These are phyloP conservation scores for Kodamaea suecica DNA, from an alignment of 1,139 yeast genomes.

Conservation along the genomic window DNA sequence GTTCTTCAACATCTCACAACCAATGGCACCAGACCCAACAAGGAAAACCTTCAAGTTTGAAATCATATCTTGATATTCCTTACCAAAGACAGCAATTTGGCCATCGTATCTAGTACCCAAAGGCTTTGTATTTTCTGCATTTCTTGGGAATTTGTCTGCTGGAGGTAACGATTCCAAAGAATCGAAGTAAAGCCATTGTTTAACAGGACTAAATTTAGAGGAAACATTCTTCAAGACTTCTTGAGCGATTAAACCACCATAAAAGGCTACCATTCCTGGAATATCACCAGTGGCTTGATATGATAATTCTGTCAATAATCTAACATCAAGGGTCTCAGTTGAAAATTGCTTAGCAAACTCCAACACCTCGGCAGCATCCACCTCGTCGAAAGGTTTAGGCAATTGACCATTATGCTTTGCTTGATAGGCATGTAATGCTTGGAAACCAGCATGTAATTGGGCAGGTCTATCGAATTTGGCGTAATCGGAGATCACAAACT, in stretches of 20 bases:
- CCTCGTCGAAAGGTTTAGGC: conserved; percentile 75
- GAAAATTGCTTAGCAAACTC: conserved; percentile 49
- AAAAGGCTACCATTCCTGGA: conserved; percentile 85
- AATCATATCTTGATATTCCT: conserved; percentile 65
- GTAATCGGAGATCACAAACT: conserved; percentile 75
- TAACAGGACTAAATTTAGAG: conserved; percentile 87
- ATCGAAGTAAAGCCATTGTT: conserved; percentile 90
- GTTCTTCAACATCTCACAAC: conserved; percentile 97
- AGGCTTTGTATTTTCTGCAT: conserved; percentile 71
- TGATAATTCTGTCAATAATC: conserved; percentile 67
- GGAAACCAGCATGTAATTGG: conserved; percentile 88
- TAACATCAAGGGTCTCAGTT: conserved; percentile 45
- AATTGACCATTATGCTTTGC: conserved; percentile 44
- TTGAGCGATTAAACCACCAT: conserved; percentile 95
- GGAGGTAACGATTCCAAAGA: conserved; percentile 87
- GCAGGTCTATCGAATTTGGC: conserved; percentile 92
- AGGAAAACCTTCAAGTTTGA: conserved; percentile 80
- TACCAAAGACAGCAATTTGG: conserved; percentile 92
- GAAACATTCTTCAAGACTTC: conserved; percentile 94
- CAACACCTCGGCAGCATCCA: conserved; percentile 70
- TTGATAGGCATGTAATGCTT: conserved; percentile 77
- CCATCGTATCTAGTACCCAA: conserved; percentile 81
- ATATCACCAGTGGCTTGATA: conserved; percentile 89
- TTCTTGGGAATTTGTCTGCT: conserved; percentile 54
- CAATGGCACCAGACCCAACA: conserved; percentile 99